phyloP scores from a whole-genome alignment of 2,329 filamentous ascomycete species.

The Trichoderma sp. region DNA sequence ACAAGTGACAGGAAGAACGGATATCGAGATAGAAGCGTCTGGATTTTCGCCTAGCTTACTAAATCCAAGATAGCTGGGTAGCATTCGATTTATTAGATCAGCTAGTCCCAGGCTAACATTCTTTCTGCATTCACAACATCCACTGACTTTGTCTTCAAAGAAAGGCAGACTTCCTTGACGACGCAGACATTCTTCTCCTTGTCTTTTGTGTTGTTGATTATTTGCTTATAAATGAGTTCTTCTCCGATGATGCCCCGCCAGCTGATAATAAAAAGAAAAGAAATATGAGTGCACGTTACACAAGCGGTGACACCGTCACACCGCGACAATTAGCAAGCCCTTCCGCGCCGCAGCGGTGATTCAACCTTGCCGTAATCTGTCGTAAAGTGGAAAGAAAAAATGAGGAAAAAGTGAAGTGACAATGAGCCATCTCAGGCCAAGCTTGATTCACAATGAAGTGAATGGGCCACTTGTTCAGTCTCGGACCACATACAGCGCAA shows the following conservation, averaged over 20 bases:
- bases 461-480: not conserved
- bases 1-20: not conserved
- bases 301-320: not conserved
- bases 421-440: not conserved
- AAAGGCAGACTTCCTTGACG: not conserved
- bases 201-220: too few relatives aligned
- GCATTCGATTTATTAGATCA: not conserved
- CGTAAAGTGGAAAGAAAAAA: not conserved
- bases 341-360: not conserved
- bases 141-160: too few relatives aligned
- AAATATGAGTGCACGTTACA: not conserved
- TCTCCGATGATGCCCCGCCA: not conserved
- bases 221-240: too few relatives aligned
- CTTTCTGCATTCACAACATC: not conserved
- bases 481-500: not conserved
- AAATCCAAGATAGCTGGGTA: not conserved
- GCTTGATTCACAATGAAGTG: not conserved
- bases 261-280: not conserved
- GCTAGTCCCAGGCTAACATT: not conserved
- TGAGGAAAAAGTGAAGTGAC: not conserved
- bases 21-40: not conserved
- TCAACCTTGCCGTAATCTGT: not conserved
- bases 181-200: too few relatives aligned
- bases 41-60: not conserved
- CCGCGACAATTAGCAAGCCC: not conserved